A percentile compares a stretch with the other conserved stretches of the same genome.
Conservation (phyloP, 164 flowering plant genomes). For the Macadamia integrifolia region DNA sequence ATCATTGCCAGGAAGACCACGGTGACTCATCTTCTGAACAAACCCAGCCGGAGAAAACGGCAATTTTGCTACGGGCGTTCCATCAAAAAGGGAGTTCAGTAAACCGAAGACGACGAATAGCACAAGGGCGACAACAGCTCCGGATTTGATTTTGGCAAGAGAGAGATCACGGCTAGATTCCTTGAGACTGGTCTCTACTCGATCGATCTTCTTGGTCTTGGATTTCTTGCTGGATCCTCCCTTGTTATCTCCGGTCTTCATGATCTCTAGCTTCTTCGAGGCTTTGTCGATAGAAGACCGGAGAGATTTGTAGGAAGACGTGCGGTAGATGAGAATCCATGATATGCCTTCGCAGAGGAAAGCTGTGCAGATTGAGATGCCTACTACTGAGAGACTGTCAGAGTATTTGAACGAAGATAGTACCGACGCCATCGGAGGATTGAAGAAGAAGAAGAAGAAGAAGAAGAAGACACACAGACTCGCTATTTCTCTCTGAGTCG, state of each 20-base stretch:
- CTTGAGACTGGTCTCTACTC: conserved; percentile 79
- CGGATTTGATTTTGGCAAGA: conserved; percentile 93
- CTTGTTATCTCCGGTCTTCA: conserved; percentile 47
- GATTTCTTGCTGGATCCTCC: conserved; percentile 36
- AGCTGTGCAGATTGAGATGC: conserved; percentile 79
- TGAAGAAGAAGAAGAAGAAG: neutral
- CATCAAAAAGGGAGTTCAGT: conserved; percentile 83
- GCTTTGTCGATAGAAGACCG: conserved; percentile 91
- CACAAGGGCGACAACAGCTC: conserved; percentile 89
- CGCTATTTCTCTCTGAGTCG: too few species aligned
- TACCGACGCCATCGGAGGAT: conserved; percentile 31
- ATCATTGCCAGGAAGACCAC: conserved; percentile 73
- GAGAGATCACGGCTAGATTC: conserved; percentile 90
- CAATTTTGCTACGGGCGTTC: conserved; percentile 78
- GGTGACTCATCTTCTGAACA: conserved; percentile 90
- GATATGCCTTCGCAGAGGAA: conserved; percentile 87
- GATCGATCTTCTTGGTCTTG: conserved; percentile 89
- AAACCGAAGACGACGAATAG: conserved; percentile 81
- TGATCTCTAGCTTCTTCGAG: conserved; percentile 83
- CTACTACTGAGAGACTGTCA: conserved; percentile 72
- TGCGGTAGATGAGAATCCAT: conserved; percentile 95
- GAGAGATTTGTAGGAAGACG: conserved; percentile 85
- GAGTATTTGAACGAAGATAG: conserved; percentile 47
- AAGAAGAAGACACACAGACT: too few species aligned
- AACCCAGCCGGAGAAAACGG: conserved; percentile 69